These are phyloP conservation scores for Triangularia verruculosa DNA, from an alignment of 2,329 filamentous ascomycete species.

Conservation along the genomic window DNA sequence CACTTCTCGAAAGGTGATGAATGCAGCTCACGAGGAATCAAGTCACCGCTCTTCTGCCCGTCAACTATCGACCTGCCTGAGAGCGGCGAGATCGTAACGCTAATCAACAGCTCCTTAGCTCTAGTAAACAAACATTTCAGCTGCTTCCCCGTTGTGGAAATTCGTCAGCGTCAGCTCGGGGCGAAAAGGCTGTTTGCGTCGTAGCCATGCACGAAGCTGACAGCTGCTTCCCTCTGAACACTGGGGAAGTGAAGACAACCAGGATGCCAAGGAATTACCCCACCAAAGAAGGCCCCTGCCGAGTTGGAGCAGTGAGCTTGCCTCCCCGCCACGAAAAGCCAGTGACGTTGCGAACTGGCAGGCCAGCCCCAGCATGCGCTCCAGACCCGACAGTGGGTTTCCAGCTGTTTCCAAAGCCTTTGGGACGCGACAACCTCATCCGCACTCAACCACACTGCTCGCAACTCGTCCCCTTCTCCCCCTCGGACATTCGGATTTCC, in stretches of 20 bases:
- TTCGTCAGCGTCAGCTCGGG: neutral
- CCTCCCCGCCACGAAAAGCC: constrained; percentile 21
- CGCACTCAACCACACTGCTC: neutral
- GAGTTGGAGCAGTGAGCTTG: constrained; percentile 3
- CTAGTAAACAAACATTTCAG: constrained; percentile 9
- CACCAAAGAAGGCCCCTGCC: constrained; percentile 13
- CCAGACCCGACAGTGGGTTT: constrained; percentile 25
- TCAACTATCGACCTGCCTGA: constrained; percentile 11
- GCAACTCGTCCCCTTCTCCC: neutral
- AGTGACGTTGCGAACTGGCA: constrained; percentile 24
- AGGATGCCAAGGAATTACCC: constrained; percentile 10
- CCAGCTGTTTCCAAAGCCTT: constrained; percentile 26
- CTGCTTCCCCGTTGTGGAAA: neutral
- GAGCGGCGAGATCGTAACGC: constrained; percentile 8
- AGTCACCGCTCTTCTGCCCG: neutral
- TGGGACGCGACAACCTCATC: constrained; percentile 2
- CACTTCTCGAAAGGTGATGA: neutral
- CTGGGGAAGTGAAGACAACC: neutral
- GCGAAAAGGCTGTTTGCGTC: neutral
- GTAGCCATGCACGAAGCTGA: neutral
- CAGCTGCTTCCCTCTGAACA: neutral
- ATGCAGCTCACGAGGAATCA: neutral
- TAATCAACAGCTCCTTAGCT: constrained; percentile 12
- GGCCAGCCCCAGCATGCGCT: constrained; percentile 10
- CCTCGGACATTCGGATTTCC: neutral